Conservation (phyloP, 495 filamentous ascomycete species). For the Xylaria castorea region DNA sequence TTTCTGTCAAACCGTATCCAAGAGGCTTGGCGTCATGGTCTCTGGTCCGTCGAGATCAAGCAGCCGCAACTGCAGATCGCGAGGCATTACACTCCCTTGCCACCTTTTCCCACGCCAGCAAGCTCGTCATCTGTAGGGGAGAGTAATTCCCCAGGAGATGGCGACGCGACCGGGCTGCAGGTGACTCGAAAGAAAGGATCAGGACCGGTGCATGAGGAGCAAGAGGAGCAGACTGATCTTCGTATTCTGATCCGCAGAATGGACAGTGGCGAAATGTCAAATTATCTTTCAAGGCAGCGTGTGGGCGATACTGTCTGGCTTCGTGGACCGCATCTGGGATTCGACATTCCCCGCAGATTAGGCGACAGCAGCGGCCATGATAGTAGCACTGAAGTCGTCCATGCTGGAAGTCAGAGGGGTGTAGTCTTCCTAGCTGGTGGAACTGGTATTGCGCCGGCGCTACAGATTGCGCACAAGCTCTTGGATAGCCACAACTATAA, state of each 20-base stretch:
- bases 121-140: conserved; percentile 4
- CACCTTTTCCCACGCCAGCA: conserved; percentile 47
- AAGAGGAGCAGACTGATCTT: conserved; percentile 58
- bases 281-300: conserved; percentile 69
- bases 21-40: conserved; percentile 55
- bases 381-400: not conserved
- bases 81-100: conserved; percentile 86
- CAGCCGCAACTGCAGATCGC: conserved; percentile 92
- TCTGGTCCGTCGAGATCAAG: conserved; percentile 91
- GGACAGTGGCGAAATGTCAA: conserved; percentile 60
- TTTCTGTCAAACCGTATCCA: conserved; percentile 28
- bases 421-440: conserved; percentile 90
- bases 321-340: conserved; percentile 79
- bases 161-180: not conserved
- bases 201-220: conserved; percentile 54
- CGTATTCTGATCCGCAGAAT: conserved; percentile 58
- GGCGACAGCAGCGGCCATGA: conserved; percentile 27
- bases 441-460: conserved; percentile 89
- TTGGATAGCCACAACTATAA: conserved; percentile 47
- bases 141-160: not conserved
- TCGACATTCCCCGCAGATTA: conserved; percentile 59
- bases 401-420: conserved; percentile 20
- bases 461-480: conserved; percentile 75
- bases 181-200: conserved; percentile 47
- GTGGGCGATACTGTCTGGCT: conserved; percentile 70